Evolutionary conservation across 306 rosid genomes (phyloP).

Genomic region (Urtica urens): DNA sequence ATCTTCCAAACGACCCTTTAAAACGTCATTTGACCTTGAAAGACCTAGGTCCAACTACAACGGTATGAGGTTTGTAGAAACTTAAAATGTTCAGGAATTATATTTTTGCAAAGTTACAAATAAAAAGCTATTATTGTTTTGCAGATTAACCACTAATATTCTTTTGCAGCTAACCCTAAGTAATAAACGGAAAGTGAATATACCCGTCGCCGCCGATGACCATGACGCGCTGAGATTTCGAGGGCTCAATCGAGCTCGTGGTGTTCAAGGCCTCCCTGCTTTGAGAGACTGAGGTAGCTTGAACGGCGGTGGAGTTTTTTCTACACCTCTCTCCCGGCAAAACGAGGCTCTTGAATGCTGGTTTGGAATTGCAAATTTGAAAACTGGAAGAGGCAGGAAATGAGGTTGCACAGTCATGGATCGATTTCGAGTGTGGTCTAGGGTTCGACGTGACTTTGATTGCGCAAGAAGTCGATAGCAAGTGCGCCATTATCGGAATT

Average conservation of each 20-base stretch:
- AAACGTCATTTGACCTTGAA: too few species aligned
- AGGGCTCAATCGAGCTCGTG: constrained; percentile 35
- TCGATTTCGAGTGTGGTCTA: constrained; percentile 29
- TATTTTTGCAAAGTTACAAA: too few species aligned
- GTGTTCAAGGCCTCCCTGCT: constrained; percentile 41
- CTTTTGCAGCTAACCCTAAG: too few species aligned
- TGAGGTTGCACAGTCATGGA: constrained; percentile 29
- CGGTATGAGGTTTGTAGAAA: too few species aligned
- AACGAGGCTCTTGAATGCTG: constrained; percentile 36
- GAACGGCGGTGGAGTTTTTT: constrained; percentile 14
- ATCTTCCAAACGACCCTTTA: too few species aligned
- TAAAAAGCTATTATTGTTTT: too few species aligned
- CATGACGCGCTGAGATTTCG: constrained; percentile 65
- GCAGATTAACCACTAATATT: too few species aligned
- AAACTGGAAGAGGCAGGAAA: constrained; percentile 27
- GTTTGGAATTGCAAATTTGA: constrained; percentile 26
- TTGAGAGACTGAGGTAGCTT: constrained; percentile 48
- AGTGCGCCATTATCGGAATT: constrained; percentile 49
- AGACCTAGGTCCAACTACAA: too few species aligned
- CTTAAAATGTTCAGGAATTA: too few species aligned
- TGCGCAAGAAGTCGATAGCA: constrained; percentile 65
- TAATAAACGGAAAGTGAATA: too few species aligned
- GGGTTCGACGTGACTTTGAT: constrained; percentile 37
- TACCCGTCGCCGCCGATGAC: constrained; percentile 97
- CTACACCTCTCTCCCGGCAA: constrained; percentile 30